A percentile compares a stretch with the other conserved stretches of the same genome.
Evolutionary conservation across 441 rosid genomes (phyloP).

Genomic region (Arabidopsis hybrid): DNA sequence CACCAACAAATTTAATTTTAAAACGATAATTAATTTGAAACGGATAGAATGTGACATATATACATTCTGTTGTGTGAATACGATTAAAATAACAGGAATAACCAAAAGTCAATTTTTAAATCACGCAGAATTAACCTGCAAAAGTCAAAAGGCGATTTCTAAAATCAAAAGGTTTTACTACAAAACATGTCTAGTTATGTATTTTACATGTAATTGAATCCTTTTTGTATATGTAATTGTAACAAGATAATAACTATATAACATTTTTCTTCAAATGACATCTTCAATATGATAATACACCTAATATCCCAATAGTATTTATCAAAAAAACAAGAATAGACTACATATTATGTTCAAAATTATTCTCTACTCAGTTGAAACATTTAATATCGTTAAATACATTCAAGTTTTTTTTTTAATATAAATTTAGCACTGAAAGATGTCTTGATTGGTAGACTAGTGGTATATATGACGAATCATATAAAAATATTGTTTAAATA

Average conservation of each 20-base stretch:
- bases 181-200: no score
- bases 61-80: slow-evolving; percentile 18
- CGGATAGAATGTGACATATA: neutral
- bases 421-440: neutral
- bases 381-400: neutral
- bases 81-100: slow-evolving; percentile 9
- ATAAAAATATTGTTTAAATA: neutral
- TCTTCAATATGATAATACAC: neutral
- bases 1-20: no score
- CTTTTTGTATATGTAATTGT: neutral
- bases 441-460: neutral
- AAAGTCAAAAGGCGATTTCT: neutral
- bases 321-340: no score
- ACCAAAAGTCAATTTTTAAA: slow-evolving; percentile 16
- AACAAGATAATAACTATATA: neutral
- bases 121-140: neutral
- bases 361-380: neutral
- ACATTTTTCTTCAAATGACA: neutral
- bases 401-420: neutral
- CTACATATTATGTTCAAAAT: neutral
- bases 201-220: neutral
- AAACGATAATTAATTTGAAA: no score
- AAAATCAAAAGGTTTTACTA: neutral
- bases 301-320: neutral
- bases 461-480: neutral